Evolutionary conservation across 2,329 filamentous ascomycete genomes (phyloP), one percentile per base, ranked within the genome.

Genomic region (Alternaria sp.): DNA sequence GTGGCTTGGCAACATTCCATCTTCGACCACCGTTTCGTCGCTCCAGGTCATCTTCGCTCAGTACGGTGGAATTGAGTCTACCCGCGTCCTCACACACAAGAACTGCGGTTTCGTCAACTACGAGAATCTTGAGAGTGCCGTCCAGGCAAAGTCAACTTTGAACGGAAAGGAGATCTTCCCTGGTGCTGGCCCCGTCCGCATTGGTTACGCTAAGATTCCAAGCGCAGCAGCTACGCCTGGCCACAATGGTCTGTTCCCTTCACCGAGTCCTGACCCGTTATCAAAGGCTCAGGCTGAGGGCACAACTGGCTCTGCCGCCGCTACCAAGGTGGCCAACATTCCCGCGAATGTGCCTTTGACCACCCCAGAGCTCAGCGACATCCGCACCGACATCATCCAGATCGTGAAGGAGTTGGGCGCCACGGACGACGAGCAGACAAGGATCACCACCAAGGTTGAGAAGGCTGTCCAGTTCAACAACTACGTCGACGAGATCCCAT

Each of bases 41-140:
- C 83, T 99, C 64, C 93, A 93, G 61, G 94, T 96, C 69, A 97
- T 98, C 83, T 99, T 99, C 83, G 92, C 93, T 79, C 87, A 90
- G n/a, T 97, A 96, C 71, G 96, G 96, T 10, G 87, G 91, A 4
- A 97, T 99, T 67, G 87, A 96, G 69, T 97, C 95, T 4, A 95
- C 93, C 26, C 88, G 96, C 68, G 96, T 99, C 5, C 85, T 99
- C 65, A 98, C 96, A 0, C 94, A 99, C 84, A 99, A 99, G 86
- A 98, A 97, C 81, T 99, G 96, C 78, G 96, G 95, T 4, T 99
- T 99, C 73, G 95, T 99, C 77, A 99, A 99, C 81, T 99, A 97
- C 75, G 94, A 98, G 81, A 90, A 89, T 63, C 83, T 96, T 28
- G 94, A 98, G 69, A 97, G 93, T 77, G 96, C 96, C 60, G 90